Conservation (phyloP, 1,284 basidiomycete genomes). For the Salmacisia buchloeana region DNA sequence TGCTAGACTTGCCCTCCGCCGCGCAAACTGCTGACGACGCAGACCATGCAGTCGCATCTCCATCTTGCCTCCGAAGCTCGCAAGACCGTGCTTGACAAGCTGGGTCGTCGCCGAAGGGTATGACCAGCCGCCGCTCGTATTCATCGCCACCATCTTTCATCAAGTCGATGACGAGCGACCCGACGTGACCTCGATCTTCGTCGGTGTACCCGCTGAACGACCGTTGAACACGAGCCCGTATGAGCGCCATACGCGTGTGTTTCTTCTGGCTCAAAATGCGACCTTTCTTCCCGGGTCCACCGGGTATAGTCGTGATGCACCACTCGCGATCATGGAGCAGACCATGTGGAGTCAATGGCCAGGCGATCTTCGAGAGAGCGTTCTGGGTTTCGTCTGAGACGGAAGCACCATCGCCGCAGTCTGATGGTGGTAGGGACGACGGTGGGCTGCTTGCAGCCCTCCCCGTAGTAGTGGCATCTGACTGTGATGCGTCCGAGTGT, state of each 20-base stretch:
- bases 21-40: not conserved
- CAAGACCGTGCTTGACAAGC: not conserved
- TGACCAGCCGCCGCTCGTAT: not conserved
- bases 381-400: not conserved
- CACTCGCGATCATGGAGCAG: constrained; percentile 31
- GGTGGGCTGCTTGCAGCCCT: not conserved
- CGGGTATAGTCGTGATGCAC: constrained; percentile 27
- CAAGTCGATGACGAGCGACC: not conserved
- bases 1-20: not conserved
- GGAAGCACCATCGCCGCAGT: not conserved
- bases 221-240: constrained; percentile 23
- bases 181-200: not conserved
- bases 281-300: constrained; percentile 18
- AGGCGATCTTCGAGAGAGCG: too few species aligned
- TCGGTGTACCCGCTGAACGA: not conserved
- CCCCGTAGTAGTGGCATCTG: too few species aligned
- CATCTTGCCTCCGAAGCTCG: not conserved
- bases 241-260: constrained; percentile 28
- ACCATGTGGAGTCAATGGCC: constrained; percentile 26
- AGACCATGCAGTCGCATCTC: not conserved
- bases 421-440: not conserved
- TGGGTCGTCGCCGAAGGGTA: not conserved
- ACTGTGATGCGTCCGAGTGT: too few species aligned
- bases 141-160: not conserved
- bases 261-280: constrained; percentile 27